Conservation (phyloP, 306 rosid species). For the Spatholobus suberectus region DNA sequence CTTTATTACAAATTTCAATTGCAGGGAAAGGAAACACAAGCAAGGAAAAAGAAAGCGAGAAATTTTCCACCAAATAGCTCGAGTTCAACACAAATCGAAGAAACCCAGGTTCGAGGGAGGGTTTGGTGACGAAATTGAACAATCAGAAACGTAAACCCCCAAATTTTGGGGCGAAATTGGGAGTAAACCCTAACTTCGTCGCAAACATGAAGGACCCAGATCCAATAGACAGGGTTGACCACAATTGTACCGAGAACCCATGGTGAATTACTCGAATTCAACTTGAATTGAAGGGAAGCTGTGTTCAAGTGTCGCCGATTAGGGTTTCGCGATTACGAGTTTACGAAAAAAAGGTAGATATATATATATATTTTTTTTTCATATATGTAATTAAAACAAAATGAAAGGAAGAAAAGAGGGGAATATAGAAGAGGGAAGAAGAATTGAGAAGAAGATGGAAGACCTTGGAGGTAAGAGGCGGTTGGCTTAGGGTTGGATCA, state of each 20-base stretch:
- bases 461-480: slow-evolving; percentile 23
- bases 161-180: slow-evolving; percentile 16
- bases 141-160: slow-evolving; percentile 36
- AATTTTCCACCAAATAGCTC: not conserved
- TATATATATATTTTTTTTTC: not conserved
- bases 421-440: no score
- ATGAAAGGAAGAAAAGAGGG: not conserved
- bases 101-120: slow-evolving; percentile 20
- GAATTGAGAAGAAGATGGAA: slow-evolving; percentile 10
- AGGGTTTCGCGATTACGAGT: slow-evolving; percentile 32
- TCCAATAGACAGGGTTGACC: slow-evolving; percentile 41
- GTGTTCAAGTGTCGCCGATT: slow-evolving; percentile 7
- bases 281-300: slow-evolving; percentile 22
- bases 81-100: slow-evolving; percentile 40
- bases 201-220: slow-evolving; percentile 46
- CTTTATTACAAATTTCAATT: slow-evolving; percentile 38
- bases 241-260: not conserved
- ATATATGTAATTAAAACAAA: no score
- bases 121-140: slow-evolving; percentile 43
- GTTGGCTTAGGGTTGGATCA: slow-evolving; percentile 22
- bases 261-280: slow-evolving; percentile 35
- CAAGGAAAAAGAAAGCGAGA: not conserved
- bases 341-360: not conserved
- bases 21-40: not conserved
- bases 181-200: slow-evolving; percentile 46